These are phyloP conservation scores for Microsporum ferrugineum DNA, from an alignment of 2,329 filamentous ascomycete genomes.

Conservation along the genomic window DNA sequence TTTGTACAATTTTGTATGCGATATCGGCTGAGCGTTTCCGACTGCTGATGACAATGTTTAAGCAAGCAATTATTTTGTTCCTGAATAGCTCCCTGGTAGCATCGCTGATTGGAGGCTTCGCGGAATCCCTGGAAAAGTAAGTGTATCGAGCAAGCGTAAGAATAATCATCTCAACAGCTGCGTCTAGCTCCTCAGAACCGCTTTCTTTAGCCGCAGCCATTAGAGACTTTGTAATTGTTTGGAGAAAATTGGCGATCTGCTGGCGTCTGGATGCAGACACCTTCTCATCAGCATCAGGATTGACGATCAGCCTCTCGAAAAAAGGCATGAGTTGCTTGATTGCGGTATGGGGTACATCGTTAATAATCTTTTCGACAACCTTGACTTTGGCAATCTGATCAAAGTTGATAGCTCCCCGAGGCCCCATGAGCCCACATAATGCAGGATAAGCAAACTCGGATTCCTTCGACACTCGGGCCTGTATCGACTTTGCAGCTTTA, in stretches of 20 bases:
- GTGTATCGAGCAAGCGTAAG: slow-evolving; percentile 39
- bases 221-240: slow-evolving; percentile 38
- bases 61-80: slow-evolving; percentile 44
- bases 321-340: slow-evolving; percentile 45
- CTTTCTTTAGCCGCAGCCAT: slow-evolving; percentile 22
- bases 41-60: slow-evolving; percentile 41
- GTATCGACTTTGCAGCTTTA: slow-evolving; percentile 61
- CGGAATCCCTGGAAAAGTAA: slow-evolving; percentile 33
- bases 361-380: slow-evolving; percentile 64
- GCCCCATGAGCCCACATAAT: slow-evolving; percentile 56
- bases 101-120: slow-evolving; percentile 36
- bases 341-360: slow-evolving; percentile 43
- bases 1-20: slow-evolving; percentile 31
- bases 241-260: slow-evolving; percentile 42
- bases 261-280: slow-evolving; percentile 38
- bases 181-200: slow-evolving; percentile 27
- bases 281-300: slow-evolving; percentile 38
- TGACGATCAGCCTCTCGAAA: slow-evolving; percentile 37
- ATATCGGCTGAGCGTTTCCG: slow-evolving; percentile 27
- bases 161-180: slow-evolving; percentile 36
- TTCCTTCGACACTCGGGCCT: slow-evolving; percentile 51
- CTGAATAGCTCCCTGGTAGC: slow-evolving; percentile 42
- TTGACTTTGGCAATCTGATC: slow-evolving; percentile 79
- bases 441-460: slow-evolving; percentile 50
- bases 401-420: slow-evolving; percentile 63